Percentiles rank a stretch among this genome's conserved stretches.
Conservation (phyloP, 129 eudicot genomes). For the Escallonia herrerae region DNA sequence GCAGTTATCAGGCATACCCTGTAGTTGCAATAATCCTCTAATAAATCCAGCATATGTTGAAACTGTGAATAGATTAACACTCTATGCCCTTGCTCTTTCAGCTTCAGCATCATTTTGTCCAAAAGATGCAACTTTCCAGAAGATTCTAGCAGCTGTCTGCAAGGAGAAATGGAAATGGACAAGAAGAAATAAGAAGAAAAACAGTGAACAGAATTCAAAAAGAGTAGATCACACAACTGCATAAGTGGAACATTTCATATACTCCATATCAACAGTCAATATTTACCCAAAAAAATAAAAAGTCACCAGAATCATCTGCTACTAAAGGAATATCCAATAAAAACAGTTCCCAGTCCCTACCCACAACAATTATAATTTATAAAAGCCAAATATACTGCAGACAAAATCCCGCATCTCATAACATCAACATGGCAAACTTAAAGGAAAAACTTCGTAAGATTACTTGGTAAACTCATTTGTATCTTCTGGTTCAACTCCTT, state of each 20-base stretch:
- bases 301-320: not conserved
- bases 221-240: too few species aligned
- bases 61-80: constrained; percentile 90
- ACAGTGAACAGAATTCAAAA: not conserved
- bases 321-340: not conserved
- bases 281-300: too few species aligned
- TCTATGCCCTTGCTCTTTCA: constrained; percentile 94
- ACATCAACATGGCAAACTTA: not conserved
- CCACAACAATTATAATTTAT: not conserved
- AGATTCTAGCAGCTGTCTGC: constrained; percentile 77
- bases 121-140: constrained; percentile 84
- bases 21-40: constrained; percentile 85
- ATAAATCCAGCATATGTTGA: constrained; percentile 95
- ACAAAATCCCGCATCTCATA: too few species aligned
- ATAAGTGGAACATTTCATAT: too few species aligned
- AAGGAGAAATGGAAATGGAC: constrained; percentile 6
- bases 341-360: not conserved
- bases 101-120: constrained; percentile 96
- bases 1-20: constrained; percentile 35
- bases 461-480: constrained; percentile 84
- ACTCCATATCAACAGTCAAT: too few species aligned
- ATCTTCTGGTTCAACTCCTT: constrained; percentile 94
- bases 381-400: not conserved
- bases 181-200: not conserved
- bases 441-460: constrained; percentile 10